Percentiles rank a stretch among this genome's conserved stretches.
Conservation (phyloP, 2,329 filamentous ascomycete genomes). For the Penicillium decumbens region DNA sequence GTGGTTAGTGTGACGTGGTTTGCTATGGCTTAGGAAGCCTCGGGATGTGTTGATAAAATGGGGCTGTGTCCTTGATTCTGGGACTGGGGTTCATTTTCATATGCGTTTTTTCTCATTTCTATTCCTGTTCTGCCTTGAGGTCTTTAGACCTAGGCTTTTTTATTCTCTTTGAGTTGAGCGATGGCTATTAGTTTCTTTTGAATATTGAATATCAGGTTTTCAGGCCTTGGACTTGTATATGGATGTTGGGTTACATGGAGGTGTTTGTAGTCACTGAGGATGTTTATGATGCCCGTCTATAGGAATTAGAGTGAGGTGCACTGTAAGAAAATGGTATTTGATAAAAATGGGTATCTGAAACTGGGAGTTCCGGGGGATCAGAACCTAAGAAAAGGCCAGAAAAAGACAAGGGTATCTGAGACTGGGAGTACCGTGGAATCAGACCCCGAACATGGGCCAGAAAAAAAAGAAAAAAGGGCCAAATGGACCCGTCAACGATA, state of each 20-base stretch:
- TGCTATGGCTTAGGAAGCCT: slow-evolving; percentile 27
- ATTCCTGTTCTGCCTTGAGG: neutral
- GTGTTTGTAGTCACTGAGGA: neutral
- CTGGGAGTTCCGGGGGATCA: too few species aligned
- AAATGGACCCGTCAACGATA: neutral
- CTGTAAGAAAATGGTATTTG: too few species aligned
- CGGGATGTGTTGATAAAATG: neutral
- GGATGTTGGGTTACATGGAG: neutral
- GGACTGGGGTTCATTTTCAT: neutral
- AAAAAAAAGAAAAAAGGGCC: neutral
- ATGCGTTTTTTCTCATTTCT: neutral
- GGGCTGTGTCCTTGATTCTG: neutral
- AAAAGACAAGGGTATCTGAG: neutral
- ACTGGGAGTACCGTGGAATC: neutral
- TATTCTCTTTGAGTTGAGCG: slow-evolving; percentile 8
- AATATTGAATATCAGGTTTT: neutral
- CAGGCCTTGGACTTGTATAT: neutral
- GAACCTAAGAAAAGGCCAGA: too few species aligned
- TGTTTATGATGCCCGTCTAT: too few species aligned
- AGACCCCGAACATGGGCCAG: neutral
- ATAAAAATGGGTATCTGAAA: too few species aligned
- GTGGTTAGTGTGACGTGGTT: slow-evolving; percentile 50
- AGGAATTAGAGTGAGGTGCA: too few species aligned
- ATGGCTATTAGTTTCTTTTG: neutral
- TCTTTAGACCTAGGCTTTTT: slow-evolving; percentile 4